Base-by-base conservation (phyloP, 2,329 filamentous ascomycete genomes). In the Pseudocercospora ulei region DNA sequence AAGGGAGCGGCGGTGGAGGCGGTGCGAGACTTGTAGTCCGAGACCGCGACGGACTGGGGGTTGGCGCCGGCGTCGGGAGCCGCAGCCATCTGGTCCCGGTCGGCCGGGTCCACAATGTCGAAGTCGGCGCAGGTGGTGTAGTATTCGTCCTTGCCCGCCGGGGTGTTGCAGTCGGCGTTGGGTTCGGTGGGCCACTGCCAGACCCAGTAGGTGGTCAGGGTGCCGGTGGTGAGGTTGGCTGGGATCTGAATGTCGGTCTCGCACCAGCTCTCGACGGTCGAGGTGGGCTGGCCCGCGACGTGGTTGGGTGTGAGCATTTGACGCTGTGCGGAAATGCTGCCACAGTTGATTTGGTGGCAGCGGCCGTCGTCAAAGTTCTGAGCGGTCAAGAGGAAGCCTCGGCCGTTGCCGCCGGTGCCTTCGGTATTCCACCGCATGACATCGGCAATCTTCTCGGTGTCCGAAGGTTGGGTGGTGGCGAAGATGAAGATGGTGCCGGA, bases 171-270 rank as follows among this genome's bases (percentile, higher is more conserved):
- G 16, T 72, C 51, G 58, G 61, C 24, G 55, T 58, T 55, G 5
- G 58, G 43, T 4, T 47, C 51, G 8, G 75, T 78, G 2, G 80
- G 79, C 84, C 86, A 98, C 61, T 93, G 81, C 90, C 90, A 96
- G 29, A 95, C 80, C 88, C 88, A 96, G 68, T 94, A 93, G 35
- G 94, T 64, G 2, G 85, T 88, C 59, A 87, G 83, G 17, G 71
- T 70, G 28, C 76, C 76, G 6, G 68, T 60, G n/a, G 71, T 61
- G 30, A 76, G 66, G 51, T 81, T 72, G 3, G 67, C 56, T 0
- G 90, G 90, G 8, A 98, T 66, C 55, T 78, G 70, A 31, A 95
- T 66, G 56, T 90, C 78, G 22, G 78, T 78, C 62, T 95, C 87
- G 64, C 90, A 96, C 66, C 72, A 78, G 35, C 87, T 67, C 52